Base-by-base conservation (phyloP, 805 yeast genomes). In the Lachancea sp. region DNA sequence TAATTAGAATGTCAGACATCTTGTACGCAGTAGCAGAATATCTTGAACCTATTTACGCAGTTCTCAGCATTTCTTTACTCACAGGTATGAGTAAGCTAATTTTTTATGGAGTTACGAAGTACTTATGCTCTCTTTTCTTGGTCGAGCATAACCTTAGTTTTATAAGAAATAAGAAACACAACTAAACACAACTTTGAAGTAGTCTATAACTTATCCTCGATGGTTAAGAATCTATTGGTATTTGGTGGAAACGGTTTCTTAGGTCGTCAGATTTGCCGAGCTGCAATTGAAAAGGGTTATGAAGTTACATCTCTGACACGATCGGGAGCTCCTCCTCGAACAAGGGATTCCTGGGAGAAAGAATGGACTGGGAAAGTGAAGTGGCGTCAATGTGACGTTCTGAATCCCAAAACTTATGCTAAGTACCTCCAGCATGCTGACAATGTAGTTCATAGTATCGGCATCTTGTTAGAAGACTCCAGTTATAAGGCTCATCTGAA, bases 161-260 rank as follows among this genome's bases (percentile, higher is more conserved):
- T 16, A 29, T 29, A n/a, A n/a, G n/a, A n/a, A n/a, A n/a, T n/a
- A n/a, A n/a, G n/a, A n/a, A n/a, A n/a, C n/a, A 5, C 13, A 5
- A 25, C 17, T 21, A 21, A 32, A 32, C 25, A 11, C n/a, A 32
- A 34, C 9, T 17, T 11, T 15, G 15, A 9, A 6, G 8, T 18
- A 8, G 13, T 13, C 11, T 8, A 9, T 19, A 15, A 16, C 6
- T 6, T 16, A 7, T 7, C 32, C 19, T 4, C 12, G 18, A 29
- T 21, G 21, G 38, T 43, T 29, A 39, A 56, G 2, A 68, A 63
- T 34, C 47, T 75, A 2, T 76, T 85, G 3, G 85, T 88, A 0
- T 77, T 88, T 53, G 97, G 97, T 13, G 96, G 97, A 1, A 78
- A 76, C 49, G 97, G 97, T 7, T 85, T 85, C 55, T 60, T 89